A percentile compares a stretch with the other conserved stretches of the same genome.
phyloP scores from a whole-genome alignment of 164 flowering plant species.

The Saururus chinensis region DNA sequence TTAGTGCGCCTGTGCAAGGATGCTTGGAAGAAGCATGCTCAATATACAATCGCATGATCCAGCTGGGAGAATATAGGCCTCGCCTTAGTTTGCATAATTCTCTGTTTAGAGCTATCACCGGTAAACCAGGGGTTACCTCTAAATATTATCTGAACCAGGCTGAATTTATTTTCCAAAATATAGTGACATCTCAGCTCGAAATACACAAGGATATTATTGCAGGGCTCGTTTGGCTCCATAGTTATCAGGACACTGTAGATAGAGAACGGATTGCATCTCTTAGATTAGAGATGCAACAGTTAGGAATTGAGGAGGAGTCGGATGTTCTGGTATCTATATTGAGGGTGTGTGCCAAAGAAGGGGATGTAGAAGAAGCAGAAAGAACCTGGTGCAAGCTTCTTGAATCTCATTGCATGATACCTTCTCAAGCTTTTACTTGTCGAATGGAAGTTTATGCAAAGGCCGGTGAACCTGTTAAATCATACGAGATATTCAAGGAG shows the following conservation, averaged over 20 bases:
- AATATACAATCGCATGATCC: constrained; percentile 90
- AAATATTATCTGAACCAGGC: constrained; percentile 75
- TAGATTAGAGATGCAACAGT: constrained; percentile 47
- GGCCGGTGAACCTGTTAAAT: constrained; percentile 49
- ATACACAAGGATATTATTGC: constrained; percentile 65
- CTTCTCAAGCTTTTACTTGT: constrained; percentile 64
- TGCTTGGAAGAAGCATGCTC: constrained; percentile 80
- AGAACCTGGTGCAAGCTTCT: constrained; percentile 57
- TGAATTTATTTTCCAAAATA: constrained; percentile 76
- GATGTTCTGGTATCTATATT: constrained; percentile 73
- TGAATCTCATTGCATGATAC: constrained; percentile 23
- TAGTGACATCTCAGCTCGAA: constrained; percentile 59
- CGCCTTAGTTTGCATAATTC: constrained; percentile 77
- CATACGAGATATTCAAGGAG: constrained; percentile 54
- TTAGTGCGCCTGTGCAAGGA: constrained; percentile 51
- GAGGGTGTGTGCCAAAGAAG: constrained; percentile 72
- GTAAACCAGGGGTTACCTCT: constrained; percentile 47
- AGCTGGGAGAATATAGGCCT: constrained; percentile 78
- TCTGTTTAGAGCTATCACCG: constrained; percentile 51
- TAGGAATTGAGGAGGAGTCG: constrained; percentile 51
- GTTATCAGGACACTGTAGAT: constrained; percentile 74
- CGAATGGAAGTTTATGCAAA: constrained; percentile 72
- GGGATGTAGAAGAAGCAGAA: constrained; percentile 73
- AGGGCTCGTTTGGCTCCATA: constrained; percentile 89
- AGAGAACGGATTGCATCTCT: constrained; percentile 46